Conservation (phyloP, 2,329 filamentous ascomycete species). For the Colletotrichum graminicola region DNA sequence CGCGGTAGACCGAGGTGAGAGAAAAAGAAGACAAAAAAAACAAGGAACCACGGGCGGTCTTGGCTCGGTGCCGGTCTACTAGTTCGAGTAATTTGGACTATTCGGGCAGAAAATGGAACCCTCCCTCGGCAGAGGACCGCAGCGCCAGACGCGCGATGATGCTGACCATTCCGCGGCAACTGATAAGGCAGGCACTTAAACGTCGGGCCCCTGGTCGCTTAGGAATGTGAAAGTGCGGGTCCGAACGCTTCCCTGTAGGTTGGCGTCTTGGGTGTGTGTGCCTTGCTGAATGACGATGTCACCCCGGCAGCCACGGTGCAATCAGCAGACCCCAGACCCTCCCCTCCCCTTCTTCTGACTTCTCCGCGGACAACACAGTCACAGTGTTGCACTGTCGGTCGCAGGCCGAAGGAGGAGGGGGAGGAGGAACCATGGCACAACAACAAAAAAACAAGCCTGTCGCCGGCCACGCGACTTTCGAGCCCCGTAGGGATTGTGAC, state of each 20-base stretch:
- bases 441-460: slow-evolving; percentile 26
- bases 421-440: slow-evolving; percentile 13
- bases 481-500: slow-evolving; percentile 22
- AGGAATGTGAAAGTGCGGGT: slow-evolving; percentile 30
- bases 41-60: slow-evolving; percentile 8
- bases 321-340: slow-evolving; percentile 32
- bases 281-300: slow-evolving; percentile 39
- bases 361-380: slow-evolving; percentile 35
- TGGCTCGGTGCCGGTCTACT: slow-evolving; percentile 13
- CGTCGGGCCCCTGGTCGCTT: slow-evolving; percentile 23
- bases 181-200: slow-evolving; percentile 43
- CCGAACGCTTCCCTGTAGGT: slow-evolving; percentile 35
- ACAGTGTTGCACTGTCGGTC: neutral
- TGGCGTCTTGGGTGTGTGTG: slow-evolving; percentile 27
- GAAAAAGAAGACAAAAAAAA: slow-evolving; percentile 6
- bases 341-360: slow-evolving; percentile 21
- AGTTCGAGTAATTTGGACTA: slow-evolving; percentile 1
- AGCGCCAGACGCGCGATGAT: slow-evolving; percentile 35
- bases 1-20: neutral
- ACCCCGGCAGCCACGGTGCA: slow-evolving; percentile 35
- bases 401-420: neutral
- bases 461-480: slow-evolving; percentile 16
- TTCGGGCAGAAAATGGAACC: slow-evolving; percentile 31
- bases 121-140: slow-evolving; percentile 10
- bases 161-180: slow-evolving; percentile 41